Evolutionary conservation across 1,139 yeast genomes (phyloP).

Genomic region (Candida mesenterica): DNA sequence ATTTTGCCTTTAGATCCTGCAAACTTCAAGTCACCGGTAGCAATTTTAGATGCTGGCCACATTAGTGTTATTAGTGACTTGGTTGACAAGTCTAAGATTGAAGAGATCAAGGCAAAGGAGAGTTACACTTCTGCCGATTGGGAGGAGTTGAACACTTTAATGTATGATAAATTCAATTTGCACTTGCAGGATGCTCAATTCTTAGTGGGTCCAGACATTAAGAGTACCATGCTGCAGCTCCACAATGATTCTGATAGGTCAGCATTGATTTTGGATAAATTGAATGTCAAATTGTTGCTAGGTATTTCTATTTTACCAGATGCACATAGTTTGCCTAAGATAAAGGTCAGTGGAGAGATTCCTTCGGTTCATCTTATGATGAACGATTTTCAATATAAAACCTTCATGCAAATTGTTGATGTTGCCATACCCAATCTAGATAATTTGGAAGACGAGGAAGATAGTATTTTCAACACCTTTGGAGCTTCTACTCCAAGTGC

Average conservation of each 20-base stretch:
- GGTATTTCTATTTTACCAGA: conserved; percentile 85
- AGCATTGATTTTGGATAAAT: conserved; percentile 68
- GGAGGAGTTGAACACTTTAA: conserved; percentile 64
- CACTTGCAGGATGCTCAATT: conserved; percentile 84
- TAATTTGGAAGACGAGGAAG: conserved; percentile 26
- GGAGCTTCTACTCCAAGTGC: conserved; percentile 16
- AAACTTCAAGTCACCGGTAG: conserved; percentile 82
- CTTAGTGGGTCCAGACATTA: conserved; percentile 78
- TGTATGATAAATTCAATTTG: conserved; percentile 86
- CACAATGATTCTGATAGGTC: conserved; percentile 41
- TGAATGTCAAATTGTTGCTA: conserved; percentile 68
- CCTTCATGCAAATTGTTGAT: conserved; percentile 75
- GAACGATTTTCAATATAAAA: conserved; percentile 88
- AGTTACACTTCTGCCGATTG: conserved; percentile 74
- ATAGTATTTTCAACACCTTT: conserved; percentile 37
- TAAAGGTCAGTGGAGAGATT: conserved; percentile 77
- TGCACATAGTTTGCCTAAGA: conserved; percentile 68
- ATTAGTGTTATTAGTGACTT: conserved; percentile 80
- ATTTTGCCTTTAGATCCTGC: conserved; percentile 84
- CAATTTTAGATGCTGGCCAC: conserved; percentile 94
- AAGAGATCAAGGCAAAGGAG: conserved; percentile 67
- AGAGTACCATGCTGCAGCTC: conserved; percentile 70
- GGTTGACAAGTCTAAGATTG: conserved; percentile 67
- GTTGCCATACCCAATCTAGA: conserved; percentile 65
- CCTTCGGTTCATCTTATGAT: conserved; percentile 70